phyloP scores from a whole-genome alignment of 2,329 filamentous ascomycete genomes.

The Colletotrichum horii region DNA sequence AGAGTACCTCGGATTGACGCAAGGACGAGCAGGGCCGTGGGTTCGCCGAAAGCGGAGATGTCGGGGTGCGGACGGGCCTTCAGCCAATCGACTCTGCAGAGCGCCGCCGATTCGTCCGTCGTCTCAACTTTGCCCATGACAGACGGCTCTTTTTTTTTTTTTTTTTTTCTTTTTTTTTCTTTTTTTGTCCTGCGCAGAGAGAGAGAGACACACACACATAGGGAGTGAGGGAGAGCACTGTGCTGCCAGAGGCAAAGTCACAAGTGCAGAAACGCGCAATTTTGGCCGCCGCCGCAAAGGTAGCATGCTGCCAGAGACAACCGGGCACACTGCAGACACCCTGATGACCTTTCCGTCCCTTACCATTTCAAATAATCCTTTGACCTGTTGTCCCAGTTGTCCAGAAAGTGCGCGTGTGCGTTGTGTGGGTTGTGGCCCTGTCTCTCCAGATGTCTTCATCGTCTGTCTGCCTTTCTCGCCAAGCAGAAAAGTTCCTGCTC shows the following conservation, averaged over 20 bases:
- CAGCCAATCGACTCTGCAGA: not conserved
- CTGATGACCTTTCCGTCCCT: not conserved
- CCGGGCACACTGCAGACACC: not conserved
- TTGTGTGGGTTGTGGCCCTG: not conserved
- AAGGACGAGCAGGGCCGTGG: constrained; percentile 16
- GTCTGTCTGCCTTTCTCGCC: not conserved
- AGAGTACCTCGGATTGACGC: constrained; percentile 15
- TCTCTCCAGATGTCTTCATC: not conserved
- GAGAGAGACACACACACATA: no score
- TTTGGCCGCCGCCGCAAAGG: not conserved
- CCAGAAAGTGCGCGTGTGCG: not conserved
- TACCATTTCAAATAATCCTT: not conserved
- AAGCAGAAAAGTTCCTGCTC: not conserved
- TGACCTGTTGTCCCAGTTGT: not conserved
- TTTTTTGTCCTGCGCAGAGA: not conserved
- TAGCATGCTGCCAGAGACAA: not conserved
- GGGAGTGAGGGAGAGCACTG: not conserved
- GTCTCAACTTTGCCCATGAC: constrained; percentile 20
- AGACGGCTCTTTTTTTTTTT: not conserved
- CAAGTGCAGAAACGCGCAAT: not conserved
- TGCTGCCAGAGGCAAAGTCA: not conserved
- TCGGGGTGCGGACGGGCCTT: constrained; percentile 14
- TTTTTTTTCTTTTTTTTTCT: not conserved
- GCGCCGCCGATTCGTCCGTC: constrained; percentile 19
- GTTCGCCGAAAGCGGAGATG: constrained; percentile 29